phyloP scores from a whole-genome alignment of 805 yeast species.

The Saccharomycopsis fibuligera region DNA sequence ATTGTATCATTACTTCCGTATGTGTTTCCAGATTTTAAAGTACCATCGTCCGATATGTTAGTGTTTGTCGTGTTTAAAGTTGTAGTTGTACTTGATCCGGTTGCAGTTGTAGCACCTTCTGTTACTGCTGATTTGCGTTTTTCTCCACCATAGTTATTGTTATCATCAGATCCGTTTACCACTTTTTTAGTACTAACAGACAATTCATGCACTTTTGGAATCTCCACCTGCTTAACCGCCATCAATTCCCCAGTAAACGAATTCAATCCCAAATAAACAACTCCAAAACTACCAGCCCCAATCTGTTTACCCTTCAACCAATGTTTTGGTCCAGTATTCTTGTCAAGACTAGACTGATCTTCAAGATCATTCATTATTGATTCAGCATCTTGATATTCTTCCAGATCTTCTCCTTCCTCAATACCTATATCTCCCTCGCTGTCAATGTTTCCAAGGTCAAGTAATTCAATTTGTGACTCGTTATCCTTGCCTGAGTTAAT shows the following conservation, averaged over 20 bases:
- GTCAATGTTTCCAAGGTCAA: constrained; percentile 14
- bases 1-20: constrained; percentile 13
- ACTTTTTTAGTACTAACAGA: constrained; percentile 27
- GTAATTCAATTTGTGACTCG: constrained; percentile 18
- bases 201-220: constrained; percentile 41
- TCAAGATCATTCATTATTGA: constrained; percentile 28
- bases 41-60: constrained; percentile 5
- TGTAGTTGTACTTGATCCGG: not conserved
- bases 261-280: constrained; percentile 87
- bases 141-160: too few relatives aligned
- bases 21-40: constrained; percentile 9
- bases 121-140: too few relatives aligned
- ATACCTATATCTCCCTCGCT: constrained; percentile 1
- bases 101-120: constrained; percentile 1
- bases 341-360: constrained; percentile 23
- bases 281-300: constrained; percentile 94
- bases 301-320: constrained; percentile 93
- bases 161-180: not conserved
- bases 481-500: constrained; percentile 9
- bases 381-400: constrained; percentile 14
- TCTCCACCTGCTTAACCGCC: constrained; percentile 93
- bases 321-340: constrained; percentile 54
- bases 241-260: constrained; percentile 88
- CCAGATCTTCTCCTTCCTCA: constrained; percentile 10
- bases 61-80: not conserved